Base-by-base conservation (phyloP, 257 asterid species). In the Primulina tabacum region DNA sequence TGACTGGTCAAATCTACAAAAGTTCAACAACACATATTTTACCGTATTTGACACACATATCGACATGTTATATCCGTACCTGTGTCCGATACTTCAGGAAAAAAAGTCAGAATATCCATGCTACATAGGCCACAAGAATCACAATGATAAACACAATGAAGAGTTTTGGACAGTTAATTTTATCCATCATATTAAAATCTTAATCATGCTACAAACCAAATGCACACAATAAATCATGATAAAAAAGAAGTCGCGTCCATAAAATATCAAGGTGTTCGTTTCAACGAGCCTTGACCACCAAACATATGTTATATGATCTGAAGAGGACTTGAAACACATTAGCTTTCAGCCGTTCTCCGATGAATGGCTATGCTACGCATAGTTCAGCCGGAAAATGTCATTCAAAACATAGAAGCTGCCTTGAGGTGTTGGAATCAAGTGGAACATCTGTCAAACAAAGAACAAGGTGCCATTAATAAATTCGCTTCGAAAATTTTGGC, bases 381-480 rank as follows among this genome's bases (percentile, higher is more conserved):
- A 80, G 84, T 76, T 80, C 35, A 80, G 74, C 57, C 78, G 68
- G 68, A 79, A 79, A 65, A 79, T 79, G 78, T 76, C 81, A 56
- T 79, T 79, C 38, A 64, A 69, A 24, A 79, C 83, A 47, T 60
- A 79, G 34, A 72, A 79, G 76, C 78, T 76, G 29, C 83, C 81
- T 60, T 76, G 74, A 35, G 81, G 78, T 7, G 78, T 76, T 53
- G 81, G 81, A 81, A 79, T 79, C 70, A 80, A 63, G 70, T 80
- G 84, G 71, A 80, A 78, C 79, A 78, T 74, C 82, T 78, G 74
- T 32, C 10, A 55, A 67, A 35, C 63, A 29, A 26, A 69, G 59
- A 20, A n/a, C 38, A 53, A 68, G 65, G 33, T 35, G 68, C 24
- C 8, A 67, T 32, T 2, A 20, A 8, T 6, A 5, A 5, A 29